Evolutionary conservation across 108 stramenopile species (phyloP).

Genomic region (Bacterosira constricta): DNA sequence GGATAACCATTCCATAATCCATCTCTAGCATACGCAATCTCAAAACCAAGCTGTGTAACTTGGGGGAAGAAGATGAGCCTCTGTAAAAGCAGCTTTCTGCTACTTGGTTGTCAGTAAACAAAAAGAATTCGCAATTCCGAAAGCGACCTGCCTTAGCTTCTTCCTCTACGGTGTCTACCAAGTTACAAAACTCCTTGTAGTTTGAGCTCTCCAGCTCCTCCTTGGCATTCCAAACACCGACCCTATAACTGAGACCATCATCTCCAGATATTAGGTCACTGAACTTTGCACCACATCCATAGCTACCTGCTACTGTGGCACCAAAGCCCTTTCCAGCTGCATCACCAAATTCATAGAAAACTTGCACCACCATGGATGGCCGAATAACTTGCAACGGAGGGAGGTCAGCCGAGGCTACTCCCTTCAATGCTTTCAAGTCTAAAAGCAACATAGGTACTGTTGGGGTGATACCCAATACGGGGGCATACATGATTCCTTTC

Average conservation of each 20-base stretch:
- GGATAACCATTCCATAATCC: slow-evolving; percentile 1
- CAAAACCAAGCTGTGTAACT: neutral
- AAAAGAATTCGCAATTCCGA: slow-evolving; percentile 1
- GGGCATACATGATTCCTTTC: neutral
- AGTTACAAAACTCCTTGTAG: slow-evolving; percentile 25
- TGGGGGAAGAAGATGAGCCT: neutral
- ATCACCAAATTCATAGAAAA: slow-evolving; percentile 50
- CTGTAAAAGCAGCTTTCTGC: neutral
- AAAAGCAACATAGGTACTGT: slow-evolving; percentile 29
- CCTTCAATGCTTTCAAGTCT: slow-evolving; percentile 25
- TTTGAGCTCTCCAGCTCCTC: slow-evolving; percentile 14
- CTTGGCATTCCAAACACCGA: slow-evolving; percentile 1
- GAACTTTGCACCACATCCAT: no score
- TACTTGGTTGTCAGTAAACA: slow-evolving; percentile 8
- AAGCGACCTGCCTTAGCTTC: slow-evolving; percentile 6
- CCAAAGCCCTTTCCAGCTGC: slow-evolving; percentile 44
- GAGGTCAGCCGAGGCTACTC: slow-evolving; percentile 14
- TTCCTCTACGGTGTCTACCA: slow-evolving; percentile 20
- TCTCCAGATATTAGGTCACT: neutral
- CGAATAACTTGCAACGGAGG: slow-evolving; percentile 30
- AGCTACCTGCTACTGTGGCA: neutral
- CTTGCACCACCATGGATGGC: neutral
- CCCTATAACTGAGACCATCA: neutral
- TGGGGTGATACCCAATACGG: slow-evolving; percentile 18
- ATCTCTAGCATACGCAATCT: slow-evolving; percentile 3